Evolutionary conservation across 23 red algal species (phyloP).

Genomic region (Gracilaria gracilis): DNA sequence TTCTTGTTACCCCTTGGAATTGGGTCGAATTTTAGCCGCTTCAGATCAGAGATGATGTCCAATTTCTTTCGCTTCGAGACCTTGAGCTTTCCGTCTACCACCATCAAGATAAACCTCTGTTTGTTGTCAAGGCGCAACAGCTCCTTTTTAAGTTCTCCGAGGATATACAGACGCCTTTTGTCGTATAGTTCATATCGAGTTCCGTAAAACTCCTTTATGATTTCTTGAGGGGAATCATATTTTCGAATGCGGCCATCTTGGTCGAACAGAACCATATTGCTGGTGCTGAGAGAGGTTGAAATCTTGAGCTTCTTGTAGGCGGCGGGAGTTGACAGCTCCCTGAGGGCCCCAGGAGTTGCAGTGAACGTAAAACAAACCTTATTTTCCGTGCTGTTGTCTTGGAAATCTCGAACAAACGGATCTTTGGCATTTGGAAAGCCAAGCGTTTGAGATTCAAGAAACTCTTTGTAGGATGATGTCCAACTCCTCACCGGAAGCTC

Average conservation of each 20-base stretch:
- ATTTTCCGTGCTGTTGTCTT: conserved; percentile 89
- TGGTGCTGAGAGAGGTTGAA: conserved; percentile 71
- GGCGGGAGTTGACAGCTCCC: conserved; percentile 14
- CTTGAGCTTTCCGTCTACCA: conserved; percentile 86
- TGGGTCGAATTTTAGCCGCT: conserved; percentile 77
- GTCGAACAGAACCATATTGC: conserved; percentile 98
- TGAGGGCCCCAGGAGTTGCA: conserved; percentile 21
- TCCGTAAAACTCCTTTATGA: conserved; percentile 82
- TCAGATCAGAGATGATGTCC: conserved; percentile 76
- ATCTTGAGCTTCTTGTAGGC: conserved; percentile 89
- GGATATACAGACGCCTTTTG: conserved; percentile 54
- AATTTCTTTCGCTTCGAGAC: conserved; percentile 81
- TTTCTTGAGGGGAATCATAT: conserved; percentile 80
- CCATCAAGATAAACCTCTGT: conserved; percentile 85
- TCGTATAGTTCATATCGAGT: conserved; percentile 85
- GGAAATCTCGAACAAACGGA: conserved; percentile 86
- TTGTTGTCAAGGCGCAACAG: conserved; percentile 79
- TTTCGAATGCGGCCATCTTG: conserved; percentile 81
- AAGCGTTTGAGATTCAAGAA: conserved; percentile 79
- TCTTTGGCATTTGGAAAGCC: conserved; percentile 62
- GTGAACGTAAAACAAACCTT: conserved; percentile 85
- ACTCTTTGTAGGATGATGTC: conserved; percentile 99
- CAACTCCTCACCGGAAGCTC: conserved; percentile 92
- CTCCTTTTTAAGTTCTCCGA: conserved; percentile 65
- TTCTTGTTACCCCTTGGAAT: conserved; percentile 30